Percentiles rank a stretch among this genome's conserved stretches.
phyloP scores from a whole-genome alignment of 176 grass and related monocot species.

The Triticum urartu region DNA sequence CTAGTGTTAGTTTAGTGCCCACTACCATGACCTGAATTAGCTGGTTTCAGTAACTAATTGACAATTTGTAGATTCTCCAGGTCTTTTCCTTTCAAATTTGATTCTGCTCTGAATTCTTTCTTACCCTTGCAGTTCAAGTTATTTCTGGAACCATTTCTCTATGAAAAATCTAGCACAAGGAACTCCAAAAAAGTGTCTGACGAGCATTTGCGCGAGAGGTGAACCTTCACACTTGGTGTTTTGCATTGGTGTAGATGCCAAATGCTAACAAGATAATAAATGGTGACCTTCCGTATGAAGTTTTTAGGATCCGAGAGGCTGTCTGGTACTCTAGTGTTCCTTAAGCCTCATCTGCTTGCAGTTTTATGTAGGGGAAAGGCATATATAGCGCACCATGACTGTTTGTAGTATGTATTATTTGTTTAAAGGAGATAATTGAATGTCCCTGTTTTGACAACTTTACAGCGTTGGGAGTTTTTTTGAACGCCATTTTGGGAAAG shows the following conservation, averaged over 20 bases:
- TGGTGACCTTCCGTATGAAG: background rate
- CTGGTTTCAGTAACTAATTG: conserved; percentile 23
- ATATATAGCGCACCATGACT: background rate
- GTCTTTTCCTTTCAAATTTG: background rate
- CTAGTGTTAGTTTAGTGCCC: conserved; percentile 9
- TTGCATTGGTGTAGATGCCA: conserved; percentile 1
- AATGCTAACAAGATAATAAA: background rate
- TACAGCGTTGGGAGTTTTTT: conserved; percentile 89
- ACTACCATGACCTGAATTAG: conserved; percentile 8
- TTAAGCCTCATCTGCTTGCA: background rate
- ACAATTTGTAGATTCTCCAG: conserved; percentile 25
- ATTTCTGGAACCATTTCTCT: conserved; percentile 84
- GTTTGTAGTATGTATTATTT: conserved; percentile 1
- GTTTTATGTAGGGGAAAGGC: background rate
- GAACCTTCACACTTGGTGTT: conserved; percentile 46
- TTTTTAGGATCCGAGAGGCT: background rate
- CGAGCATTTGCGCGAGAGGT: conserved; percentile 76
- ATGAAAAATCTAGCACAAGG: conserved; percentile 44
- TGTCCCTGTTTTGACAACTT: conserved; percentile 15
- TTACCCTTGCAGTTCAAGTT: conserved; percentile 57
- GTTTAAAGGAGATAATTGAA: conserved; percentile 33
- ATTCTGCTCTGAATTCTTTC: background rate
- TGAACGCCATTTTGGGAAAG: conserved; percentile 91
- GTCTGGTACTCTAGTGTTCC: background rate
- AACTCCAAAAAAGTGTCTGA: conserved; percentile 70